Evolutionary conservation across 345 rosid genomes (phyloP).

Genomic region (Anacardium occidentale): DNA sequence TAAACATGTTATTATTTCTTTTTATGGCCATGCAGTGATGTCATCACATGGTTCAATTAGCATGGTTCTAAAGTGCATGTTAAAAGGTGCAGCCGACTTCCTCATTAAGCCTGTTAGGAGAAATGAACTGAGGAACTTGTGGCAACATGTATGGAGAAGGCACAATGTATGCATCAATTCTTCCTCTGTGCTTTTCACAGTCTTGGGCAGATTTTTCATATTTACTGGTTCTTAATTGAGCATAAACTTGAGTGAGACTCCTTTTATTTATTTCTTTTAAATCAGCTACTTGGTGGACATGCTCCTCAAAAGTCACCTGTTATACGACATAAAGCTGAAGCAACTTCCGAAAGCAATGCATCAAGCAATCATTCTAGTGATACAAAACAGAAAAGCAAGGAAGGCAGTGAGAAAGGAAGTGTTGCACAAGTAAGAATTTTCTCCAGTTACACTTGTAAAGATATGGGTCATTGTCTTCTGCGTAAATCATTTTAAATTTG

Average conservation of each 20-base stretch:
- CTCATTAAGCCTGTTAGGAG: constrained; percentile 73
- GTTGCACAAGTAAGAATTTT: constrained; percentile 45
- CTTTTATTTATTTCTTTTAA: constrained; percentile 5
- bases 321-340: constrained; percentile 36
- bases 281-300: constrained; percentile 40
- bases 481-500: background rate
- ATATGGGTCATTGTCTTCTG: constrained; percentile 1
- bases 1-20: constrained; percentile 14
- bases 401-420: constrained; percentile 36
- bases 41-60: constrained; percentile 60
- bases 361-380: constrained; percentile 50
- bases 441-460: background rate
- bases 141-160: constrained; percentile 85
- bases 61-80: constrained; percentile 72
- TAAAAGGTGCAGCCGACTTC: constrained; percentile 79
- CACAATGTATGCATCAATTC: constrained; percentile 34
- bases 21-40: constrained; percentile 49
- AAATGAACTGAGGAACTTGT: constrained; percentile 71
- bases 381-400: constrained; percentile 31
- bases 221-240: background rate
- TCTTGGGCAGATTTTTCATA: constrained; percentile 1
- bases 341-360: constrained; percentile 42
- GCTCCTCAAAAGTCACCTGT: constrained; percentile 36
- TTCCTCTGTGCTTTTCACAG: background rate
- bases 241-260: constrained; percentile 12